A percentile compares a stretch with the other conserved stretches of the same genome.
Evolutionary conservation across 2,329 filamentous ascomycete species (phyloP).

Genomic region (Pseudogymnoascus sp.): DNA sequence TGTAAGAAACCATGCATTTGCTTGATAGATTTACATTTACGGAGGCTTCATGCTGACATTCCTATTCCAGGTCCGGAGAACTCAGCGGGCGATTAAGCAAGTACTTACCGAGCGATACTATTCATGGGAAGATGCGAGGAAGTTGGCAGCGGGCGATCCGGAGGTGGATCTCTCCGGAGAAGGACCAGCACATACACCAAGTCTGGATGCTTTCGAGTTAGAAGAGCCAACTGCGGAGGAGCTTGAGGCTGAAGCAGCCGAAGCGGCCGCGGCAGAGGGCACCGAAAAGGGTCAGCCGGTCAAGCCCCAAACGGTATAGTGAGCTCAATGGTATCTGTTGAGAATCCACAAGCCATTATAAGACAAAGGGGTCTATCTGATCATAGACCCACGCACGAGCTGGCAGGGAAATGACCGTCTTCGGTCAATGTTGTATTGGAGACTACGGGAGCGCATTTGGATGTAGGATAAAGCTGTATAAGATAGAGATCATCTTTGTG

Average conservation of each 20-base stretch:
- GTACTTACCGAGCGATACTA: slow-evolving; percentile 82
- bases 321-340: neutral
- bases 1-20: slow-evolving; percentile 44
- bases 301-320: slow-evolving; percentile 4
- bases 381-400: neutral
- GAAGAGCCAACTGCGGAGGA: slow-evolving; percentile 17
- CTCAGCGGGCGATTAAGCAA: slow-evolving; percentile 77
- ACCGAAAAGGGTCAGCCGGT: neutral
- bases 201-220: slow-evolving; percentile 18
- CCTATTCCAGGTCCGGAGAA: slow-evolving; percentile 57
- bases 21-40: slow-evolving; percentile 16
- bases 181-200: slow-evolving; percentile 24
- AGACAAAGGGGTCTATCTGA: slow-evolving; percentile 3
- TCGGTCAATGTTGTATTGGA: slow-evolving; percentile 6
- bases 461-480: slow-evolving; percentile 9
- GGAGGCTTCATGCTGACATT: slow-evolving; percentile 13
- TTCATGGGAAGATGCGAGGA: slow-evolving; percentile 71
- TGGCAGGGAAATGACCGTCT: neutral
- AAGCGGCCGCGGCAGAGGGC: neutral
- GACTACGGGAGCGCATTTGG: slow-evolving; percentile 2
- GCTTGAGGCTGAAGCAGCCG: slow-evolving; percentile 3
- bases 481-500: slow-evolving; percentile 7
- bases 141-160: slow-evolving; percentile 57
- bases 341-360: slow-evolving; percentile 5
- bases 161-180: slow-evolving; percentile 48